Evolutionary conservation across 768 basidiomycete species (phyloP), one percentile per base, ranked within the genome.

Genomic region (Boletus sp.): DNA sequence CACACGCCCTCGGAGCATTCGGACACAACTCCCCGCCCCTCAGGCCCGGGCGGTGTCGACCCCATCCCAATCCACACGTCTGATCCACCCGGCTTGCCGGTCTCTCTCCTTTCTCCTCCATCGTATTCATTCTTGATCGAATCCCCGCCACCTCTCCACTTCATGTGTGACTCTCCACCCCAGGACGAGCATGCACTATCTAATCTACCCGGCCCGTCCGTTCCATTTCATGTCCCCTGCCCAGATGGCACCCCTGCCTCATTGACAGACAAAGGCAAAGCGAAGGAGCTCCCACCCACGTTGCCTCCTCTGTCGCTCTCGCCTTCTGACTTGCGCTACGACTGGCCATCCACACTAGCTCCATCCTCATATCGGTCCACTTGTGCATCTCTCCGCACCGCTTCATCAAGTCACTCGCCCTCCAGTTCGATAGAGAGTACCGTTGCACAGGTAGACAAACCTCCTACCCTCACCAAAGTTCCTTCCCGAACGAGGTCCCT

Each of bases 291-390:
- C 33, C 80, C 85, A 43, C 83, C 87, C 54, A 75, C 75, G 65
- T 76, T 88, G 56, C 85, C 88, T 55, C 85, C 87, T 57, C 74
- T 88, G 54, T 72, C 77, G 32, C 83, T 90, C 63, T 75, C 81
- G 47, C 74, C 81, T 30, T 73, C 85, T 35, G 75, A 76, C 52
- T 74, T 87, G 57, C 72, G 70, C 48, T 80, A 77, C 43, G 68
- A 67, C 56, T 75, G 76, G 71, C 70, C 75, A 32, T 71, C 67
- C 34, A 59, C 57, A 13, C 57, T 67, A 19, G 69, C 65, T 1
- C 58, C 72, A n/a, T 72, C 73, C 29, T 74, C 74, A n/a, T 72
- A 64, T 47, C 59, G 66, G 7, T 72, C 72, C 13, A 75, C 75
- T 8, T 66, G 61, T 25, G 51, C 61, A 1, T 64, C 75, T 73